A percentile compares a stretch with the other conserved stretches of the same genome.
Evolutionary conservation across 192 early-diverging fungal species (phyloP).

Genomic region (Rhizophagus clarus): DNA sequence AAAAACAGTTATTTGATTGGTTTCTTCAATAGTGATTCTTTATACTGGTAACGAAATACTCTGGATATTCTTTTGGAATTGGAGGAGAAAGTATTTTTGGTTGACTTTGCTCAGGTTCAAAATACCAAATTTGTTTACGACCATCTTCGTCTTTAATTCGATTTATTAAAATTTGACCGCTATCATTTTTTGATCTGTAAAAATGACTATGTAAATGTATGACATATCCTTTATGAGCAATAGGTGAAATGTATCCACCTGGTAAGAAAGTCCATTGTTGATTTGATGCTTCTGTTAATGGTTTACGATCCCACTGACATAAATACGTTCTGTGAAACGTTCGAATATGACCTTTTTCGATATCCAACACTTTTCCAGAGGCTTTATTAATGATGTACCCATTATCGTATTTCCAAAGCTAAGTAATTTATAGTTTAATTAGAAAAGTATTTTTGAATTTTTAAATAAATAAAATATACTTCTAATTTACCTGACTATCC

Average conservation of each 20-base stretch:
- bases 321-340: constrained; percentile 15
- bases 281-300: background rate
- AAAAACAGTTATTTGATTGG: too few species aligned
- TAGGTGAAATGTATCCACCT: background rate
- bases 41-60: background rate
- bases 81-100: background rate
- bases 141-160: background rate
- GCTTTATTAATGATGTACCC: constrained; percentile 44
- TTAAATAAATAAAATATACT: background rate
- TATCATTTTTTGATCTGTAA: background rate
- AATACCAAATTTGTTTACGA: constrained; percentile 12
- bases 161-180: background rate
- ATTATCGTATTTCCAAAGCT: constrained; percentile 42
- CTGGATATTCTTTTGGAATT: background rate
- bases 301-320: constrained; percentile 14
- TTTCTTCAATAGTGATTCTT: background rate
- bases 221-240: background rate
- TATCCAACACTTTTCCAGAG: constrained; percentile 39
- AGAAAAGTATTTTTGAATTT: background rate
- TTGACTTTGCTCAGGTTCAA: constrained; percentile 5
- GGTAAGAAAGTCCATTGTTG: constrained; percentile 14
- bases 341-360: constrained; percentile 34
- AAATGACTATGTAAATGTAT: constrained; percentile 1
- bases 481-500: constrained; percentile 30
- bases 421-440: background rate